Conservation (phyloP, 2,329 filamentous ascomycete species). For the Colletotrichum trifolii region DNA sequence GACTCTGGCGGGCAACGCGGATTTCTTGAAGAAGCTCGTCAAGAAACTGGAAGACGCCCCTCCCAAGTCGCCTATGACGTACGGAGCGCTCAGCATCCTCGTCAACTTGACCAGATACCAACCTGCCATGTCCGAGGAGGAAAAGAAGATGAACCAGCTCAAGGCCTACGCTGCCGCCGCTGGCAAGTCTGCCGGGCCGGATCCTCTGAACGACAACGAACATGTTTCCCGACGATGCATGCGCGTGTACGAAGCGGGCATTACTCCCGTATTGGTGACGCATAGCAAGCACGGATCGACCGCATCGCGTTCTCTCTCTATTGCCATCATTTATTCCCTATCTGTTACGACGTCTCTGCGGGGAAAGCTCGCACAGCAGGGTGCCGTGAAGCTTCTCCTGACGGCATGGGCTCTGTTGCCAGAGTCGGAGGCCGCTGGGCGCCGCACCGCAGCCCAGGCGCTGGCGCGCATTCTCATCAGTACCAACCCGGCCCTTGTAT, state of each 20-base stretch:
- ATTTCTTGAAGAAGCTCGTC: slow-evolving; percentile 77
- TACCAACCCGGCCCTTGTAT: slow-evolving; percentile 85
- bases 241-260: slow-evolving; percentile 80
- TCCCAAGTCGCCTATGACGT: slow-evolving; percentile 77
- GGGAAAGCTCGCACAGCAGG: slow-evolving; percentile 88
- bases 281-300: slow-evolving; percentile 79
- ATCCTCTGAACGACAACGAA: slow-evolving; percentile 80
- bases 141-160: slow-evolving; percentile 90
- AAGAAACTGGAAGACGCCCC: slow-evolving; percentile 68
- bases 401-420: slow-evolving; percentile 73
- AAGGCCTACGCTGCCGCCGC: slow-evolving; percentile 93
- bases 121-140: slow-evolving; percentile 84
- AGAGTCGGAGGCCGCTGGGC: slow-evolving; percentile 57
- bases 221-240: slow-evolving; percentile 82
- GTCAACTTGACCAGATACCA: slow-evolving; percentile 86
- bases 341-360: slow-evolving; percentile 79
- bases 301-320: slow-evolving; percentile 76
- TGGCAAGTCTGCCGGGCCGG: slow-evolving; percentile 69
- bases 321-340: slow-evolving; percentile 81
- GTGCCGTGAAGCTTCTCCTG: slow-evolving; percentile 87
- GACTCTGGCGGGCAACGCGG: slow-evolving; percentile 74
- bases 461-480: slow-evolving; percentile 88
- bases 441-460: slow-evolving; percentile 78
- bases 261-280: slow-evolving; percentile 81
- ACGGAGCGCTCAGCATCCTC: slow-evolving; percentile 87